phyloP scores from a whole-genome alignment of 2,329 filamentous ascomycete genomes.

The Arthrinium phaeospermum region DNA sequence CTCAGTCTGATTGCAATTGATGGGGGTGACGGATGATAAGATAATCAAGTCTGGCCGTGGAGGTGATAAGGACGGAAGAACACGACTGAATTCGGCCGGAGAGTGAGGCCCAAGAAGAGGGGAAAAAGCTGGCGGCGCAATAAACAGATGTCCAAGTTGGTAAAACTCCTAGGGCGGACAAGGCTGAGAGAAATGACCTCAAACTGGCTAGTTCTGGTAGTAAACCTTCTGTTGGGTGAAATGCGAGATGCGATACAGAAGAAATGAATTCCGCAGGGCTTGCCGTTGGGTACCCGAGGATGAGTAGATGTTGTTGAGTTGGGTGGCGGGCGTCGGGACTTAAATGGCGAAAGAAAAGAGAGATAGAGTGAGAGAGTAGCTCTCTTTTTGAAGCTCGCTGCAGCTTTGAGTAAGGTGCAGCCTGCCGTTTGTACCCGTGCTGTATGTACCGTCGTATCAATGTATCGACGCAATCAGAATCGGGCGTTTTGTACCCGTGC shows the following conservation, averaged over 20 bases:
- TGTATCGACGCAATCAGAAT: slow-evolving; percentile 3
- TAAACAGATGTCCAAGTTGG: slow-evolving; percentile 5
- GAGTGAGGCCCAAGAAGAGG: background rate
- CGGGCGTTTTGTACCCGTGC: background rate
- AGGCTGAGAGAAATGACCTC: slow-evolving; percentile 15
- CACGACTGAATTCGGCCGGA: background rate
- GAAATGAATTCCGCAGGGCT: background rate
- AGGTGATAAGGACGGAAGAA: background rate
- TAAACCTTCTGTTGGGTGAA: background rate
- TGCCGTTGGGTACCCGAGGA: slow-evolving; percentile 1
- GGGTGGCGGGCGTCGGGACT: background rate
- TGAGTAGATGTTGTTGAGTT: background rate
- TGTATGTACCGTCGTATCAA: background rate
- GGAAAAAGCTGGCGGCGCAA: slow-evolving; percentile 8
- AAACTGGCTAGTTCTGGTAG: background rate
- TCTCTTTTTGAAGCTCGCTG: slow-evolving; percentile 6
- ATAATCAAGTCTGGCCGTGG: background rate
- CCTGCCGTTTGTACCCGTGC: background rate
- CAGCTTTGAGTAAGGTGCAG: slow-evolving; percentile 15
- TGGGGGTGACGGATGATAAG: background rate
- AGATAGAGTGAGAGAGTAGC: background rate
- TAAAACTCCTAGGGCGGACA: slow-evolving; percentile 5
- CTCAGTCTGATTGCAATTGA: slow-evolving; percentile 67
- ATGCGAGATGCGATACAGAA: background rate
- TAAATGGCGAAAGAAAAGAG: background rate